Base-by-base conservation (phyloP, 2,329 filamentous ascomycete species). In the Cladophialophora bantiana region DNA sequence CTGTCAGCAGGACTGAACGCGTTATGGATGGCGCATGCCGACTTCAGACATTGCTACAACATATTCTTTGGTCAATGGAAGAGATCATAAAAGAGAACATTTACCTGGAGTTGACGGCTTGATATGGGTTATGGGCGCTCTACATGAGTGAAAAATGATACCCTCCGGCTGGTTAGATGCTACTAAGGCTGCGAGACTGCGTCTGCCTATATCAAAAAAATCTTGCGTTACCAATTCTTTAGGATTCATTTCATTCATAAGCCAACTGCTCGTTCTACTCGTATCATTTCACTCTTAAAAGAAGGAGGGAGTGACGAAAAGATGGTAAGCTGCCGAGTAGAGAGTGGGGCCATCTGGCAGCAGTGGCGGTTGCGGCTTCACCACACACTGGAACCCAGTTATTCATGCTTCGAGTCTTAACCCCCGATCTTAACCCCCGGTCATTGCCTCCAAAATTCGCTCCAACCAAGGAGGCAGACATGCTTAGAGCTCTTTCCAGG, bases 111-210 rank as follows among this genome's bases (percentile, higher is more conserved):
- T 18, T 59, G 48, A 50, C 20, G 56, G 62, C 52, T 38, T 38
- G 36, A 48, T 38, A 34, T 38, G 36, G 57, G 52, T 42, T 36
- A 59, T 26, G 42, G 7, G n/a, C 42, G 7, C 40, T 50, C 40
- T 35, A 1, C 38, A 20, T 13, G 40, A 59, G 20, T 34, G 35
- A 35, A 60, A 55, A 38, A 42, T 65, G 62, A 65, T 65, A 65
- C 62, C 55, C 56, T 3, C 38, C n/a, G 48, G 56, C 56, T 59
- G 18, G 45, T 50, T 50, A 35, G 32, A 45, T 20, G 2, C 38
- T 26, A 50, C 4, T 12, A 31, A 60, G 56, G 56, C 48, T 7
- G 50, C 56, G n/a, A 58, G 34, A 36, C 5, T n/a, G 31, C 35
- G 48, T 4, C 18, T 26, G 20, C n/a, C 34, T n/a, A 40, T 4